These are phyloP conservation scores for Candida michaelii DNA, from an alignment of 805 yeast species.

Conservation along the genomic window DNA sequence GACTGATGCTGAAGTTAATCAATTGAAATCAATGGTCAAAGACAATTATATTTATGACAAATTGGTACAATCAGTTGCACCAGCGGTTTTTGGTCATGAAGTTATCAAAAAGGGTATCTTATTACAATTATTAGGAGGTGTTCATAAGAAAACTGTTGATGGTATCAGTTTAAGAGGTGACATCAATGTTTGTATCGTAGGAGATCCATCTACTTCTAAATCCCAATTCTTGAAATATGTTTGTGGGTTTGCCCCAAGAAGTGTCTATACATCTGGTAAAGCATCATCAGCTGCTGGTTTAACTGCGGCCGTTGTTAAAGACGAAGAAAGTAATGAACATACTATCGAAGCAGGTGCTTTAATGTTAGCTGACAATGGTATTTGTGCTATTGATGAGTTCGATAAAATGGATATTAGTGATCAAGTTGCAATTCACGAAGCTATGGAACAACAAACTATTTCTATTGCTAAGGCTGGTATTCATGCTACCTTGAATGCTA, in stretches of 20 bases:
- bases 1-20: conserved; percentile 78
- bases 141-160: conserved; percentile 88
- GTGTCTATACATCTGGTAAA: conserved; percentile 96
- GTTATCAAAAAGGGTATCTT: conserved; percentile 88
- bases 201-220: conserved; percentile 97
- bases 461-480: conserved; percentile 99
- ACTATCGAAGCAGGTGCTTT: conserved; percentile 98
- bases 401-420: conserved; percentile 96
- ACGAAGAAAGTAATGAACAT: conserved; percentile 95
- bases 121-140: conserved; percentile 90
- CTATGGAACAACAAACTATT: conserved; percentile 99
- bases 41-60: conserved; percentile 83
- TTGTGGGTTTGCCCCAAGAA: conserved; percentile 85
- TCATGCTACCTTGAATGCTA: conserved; percentile 94
- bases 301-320: conserved; percentile 96
- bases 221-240: conserved; percentile 95
- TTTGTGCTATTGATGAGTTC: conserved; percentile 97
- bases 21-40: conserved; percentile 85
- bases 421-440: conserved; percentile 98
- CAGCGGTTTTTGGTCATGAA: conserved; percentile 96
- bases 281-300: conserved; percentile 99
- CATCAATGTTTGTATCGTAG: conserved; percentile 92
- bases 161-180: conserved; percentile 96
- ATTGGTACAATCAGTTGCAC: conserved; percentile 86
- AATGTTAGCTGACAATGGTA: conserved; percentile 97